These are phyloP conservation scores for Plasmodium malariae DNA, from an alignment of 169 alveolate species.

Conservation along the genomic window DNA sequence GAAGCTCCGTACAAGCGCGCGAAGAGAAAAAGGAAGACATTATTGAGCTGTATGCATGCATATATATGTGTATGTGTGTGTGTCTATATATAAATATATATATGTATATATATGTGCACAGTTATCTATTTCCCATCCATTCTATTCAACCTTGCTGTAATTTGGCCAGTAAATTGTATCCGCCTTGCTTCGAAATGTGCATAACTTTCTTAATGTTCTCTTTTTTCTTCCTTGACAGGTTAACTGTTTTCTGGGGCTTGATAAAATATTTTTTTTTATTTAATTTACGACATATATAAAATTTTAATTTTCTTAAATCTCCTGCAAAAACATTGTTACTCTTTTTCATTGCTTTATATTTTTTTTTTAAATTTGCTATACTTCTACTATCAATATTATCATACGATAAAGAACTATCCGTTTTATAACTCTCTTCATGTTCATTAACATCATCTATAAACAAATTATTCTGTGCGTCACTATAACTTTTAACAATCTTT, in stretches of 20 bases:
- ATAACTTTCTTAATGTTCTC: constrained; percentile 25
- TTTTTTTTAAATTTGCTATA: constrained; percentile 39
- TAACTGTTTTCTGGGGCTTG: neutral
- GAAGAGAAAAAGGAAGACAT: neutral
- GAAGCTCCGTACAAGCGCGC: neutral
- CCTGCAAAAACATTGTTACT: constrained; percentile 7
- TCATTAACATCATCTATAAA: constrained; percentile 2
- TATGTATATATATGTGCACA: neutral
- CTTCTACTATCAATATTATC: constrained; percentile 30
- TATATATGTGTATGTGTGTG: constrained; percentile 5
- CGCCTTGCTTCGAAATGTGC: constrained; percentile 21
- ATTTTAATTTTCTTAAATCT: constrained; percentile 55
- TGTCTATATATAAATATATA: neutral
- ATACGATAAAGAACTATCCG: constrained; percentile 33
- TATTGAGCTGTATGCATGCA: neutral
- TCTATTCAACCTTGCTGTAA: constrained; percentile 31
- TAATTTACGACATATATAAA: constrained; percentile 52
- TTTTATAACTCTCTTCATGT: constrained; percentile 6
- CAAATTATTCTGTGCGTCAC: too few species aligned
- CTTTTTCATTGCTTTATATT: constrained; percentile 44
- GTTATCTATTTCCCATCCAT: neutral
- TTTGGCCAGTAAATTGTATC: constrained; percentile 44
- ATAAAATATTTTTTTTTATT: constrained; percentile 40
- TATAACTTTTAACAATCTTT: too few species aligned
- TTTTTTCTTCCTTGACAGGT: constrained; percentile 16